phyloP scores from a whole-genome alignment of 306 rosid species.

The Glycine tomentella region DNA sequence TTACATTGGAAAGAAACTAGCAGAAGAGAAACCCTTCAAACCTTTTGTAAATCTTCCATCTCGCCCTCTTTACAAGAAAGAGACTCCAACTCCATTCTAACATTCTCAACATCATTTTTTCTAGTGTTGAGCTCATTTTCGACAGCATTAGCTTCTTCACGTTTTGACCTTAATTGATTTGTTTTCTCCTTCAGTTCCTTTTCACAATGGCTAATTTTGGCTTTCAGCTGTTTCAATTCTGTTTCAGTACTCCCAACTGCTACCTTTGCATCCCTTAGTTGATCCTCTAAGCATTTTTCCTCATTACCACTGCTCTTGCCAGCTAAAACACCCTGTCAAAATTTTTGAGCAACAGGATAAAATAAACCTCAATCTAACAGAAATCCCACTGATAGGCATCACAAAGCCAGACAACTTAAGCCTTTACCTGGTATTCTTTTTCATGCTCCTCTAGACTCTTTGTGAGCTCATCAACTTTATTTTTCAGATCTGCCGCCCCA shows the following conservation, averaged over 20 bases:
- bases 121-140: constrained; percentile 75
- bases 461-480: constrained; percentile 70
- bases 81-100: constrained; percentile 67
- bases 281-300: constrained; percentile 94
- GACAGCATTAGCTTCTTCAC: constrained; percentile 83
- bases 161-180: constrained; percentile 75
- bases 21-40: constrained; percentile 46
- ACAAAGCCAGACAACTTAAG: constrained; percentile 5
- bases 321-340: constrained; percentile 78
- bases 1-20: constrained; percentile 41
- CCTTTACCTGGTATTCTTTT: constrained; percentile 83
- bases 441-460: constrained; percentile 77
- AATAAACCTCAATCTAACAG: constrained; percentile 27
- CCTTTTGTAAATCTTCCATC: constrained; percentile 91
- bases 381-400: constrained; percentile 22
- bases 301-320: constrained; percentile 94
- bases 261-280: constrained; percentile 85
- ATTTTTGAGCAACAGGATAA: constrained; percentile 35
- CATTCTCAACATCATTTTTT: constrained; percentile 69
- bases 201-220: constrained; percentile 83
- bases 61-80: constrained; percentile 81
- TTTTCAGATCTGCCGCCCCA: constrained; percentile 86
- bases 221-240: constrained; percentile 80
- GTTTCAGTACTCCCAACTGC: constrained; percentile 95
- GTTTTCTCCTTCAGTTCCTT: constrained; percentile 84